A percentile compares a stretch with the other conserved stretches of the same genome.
phyloP scores from a whole-genome alignment of 2,329 filamentous ascomycete genomes.

The Trichophyton verrucosum region DNA sequence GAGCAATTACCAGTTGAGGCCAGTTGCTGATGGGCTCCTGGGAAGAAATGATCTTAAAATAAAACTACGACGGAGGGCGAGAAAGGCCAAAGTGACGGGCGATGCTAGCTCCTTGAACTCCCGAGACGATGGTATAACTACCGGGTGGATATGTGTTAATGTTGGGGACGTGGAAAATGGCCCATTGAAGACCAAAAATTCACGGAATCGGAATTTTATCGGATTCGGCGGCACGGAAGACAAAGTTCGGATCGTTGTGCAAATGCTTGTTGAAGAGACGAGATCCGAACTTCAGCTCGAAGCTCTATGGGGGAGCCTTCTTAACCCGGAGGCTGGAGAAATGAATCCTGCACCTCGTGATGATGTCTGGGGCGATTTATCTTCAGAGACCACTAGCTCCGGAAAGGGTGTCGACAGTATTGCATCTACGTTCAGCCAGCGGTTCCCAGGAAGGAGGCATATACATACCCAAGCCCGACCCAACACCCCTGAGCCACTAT shows the following conservation, averaged over 20 bases:
- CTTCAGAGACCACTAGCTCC: neutral
- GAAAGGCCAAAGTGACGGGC: conserved; percentile 68
- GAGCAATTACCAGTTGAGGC: conserved; percentile 56
- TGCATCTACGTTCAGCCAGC: neutral
- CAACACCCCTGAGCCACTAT: neutral
- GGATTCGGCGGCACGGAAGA: conserved; percentile 57
- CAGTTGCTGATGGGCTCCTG: conserved; percentile 74
- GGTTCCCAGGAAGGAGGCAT: neutral
- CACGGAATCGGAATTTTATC: conserved; percentile 39
- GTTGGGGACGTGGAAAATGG: conserved; percentile 56
- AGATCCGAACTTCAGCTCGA: conserved; percentile 55
- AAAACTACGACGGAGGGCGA: conserved; percentile 66
- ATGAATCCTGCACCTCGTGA: conserved; percentile 21
- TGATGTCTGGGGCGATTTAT: neutral
- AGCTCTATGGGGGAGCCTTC: conserved; percentile 45
- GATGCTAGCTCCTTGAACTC: conserved; percentile 47
- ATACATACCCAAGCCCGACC: neutral
- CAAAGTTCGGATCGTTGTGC: conserved; percentile 53
- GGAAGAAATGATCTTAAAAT: conserved; percentile 85
- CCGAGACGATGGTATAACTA: conserved; percentile 75
- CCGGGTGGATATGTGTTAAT: conserved; percentile 94
- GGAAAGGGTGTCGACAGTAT: neutral
- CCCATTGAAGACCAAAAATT: conserved; percentile 16
- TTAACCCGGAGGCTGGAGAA: conserved; percentile 20
- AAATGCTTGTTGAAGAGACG: conserved; percentile 61